Evolutionary conservation across 148 eudicot genomes (phyloP).

Genomic region (Rhododendron kiyosumense): DNA sequence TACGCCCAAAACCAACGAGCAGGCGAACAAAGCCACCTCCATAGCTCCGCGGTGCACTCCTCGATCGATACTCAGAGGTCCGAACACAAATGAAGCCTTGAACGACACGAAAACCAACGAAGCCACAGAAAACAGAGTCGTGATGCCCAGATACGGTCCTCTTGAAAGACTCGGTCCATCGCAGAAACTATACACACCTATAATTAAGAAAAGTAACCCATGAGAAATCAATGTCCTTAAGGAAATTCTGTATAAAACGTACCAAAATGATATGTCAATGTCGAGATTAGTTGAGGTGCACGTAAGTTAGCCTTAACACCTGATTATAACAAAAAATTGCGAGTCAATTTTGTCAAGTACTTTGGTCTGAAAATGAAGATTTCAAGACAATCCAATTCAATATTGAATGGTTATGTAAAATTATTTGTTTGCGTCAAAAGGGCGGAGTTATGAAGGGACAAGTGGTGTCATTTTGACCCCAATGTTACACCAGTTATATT

Average conservation of each 20-base stretch:
- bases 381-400: neutral
- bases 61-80: conserved; percentile 6
- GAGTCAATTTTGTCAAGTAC: neutral
- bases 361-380: neutral
- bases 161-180: conserved; percentile 83
- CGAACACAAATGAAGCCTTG: conserved; percentile 69
- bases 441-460: neutral
- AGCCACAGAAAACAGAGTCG: conserved; percentile 56
- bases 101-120: conserved; percentile 74
- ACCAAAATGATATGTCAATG: neutral
- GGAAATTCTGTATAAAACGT: too few relatives aligned
- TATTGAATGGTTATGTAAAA: neutral
- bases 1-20: conserved; percentile 55
- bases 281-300: neutral
- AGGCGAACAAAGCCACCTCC: conserved; percentile 45
- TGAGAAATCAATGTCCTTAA: neutral
- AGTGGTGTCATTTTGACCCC: neutral
- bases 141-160: conserved; percentile 72
- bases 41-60: conserved; percentile 8
- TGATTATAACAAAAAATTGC: too few relatives aligned
- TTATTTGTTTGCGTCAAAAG: neutral
- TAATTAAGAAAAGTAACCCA: neutral
- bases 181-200: conserved; percentile 96
- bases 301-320: too few relatives aligned
- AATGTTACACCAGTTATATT: neutral